These are phyloP conservation scores for Lineolata rhizophorae DNA, from an alignment of 495 filamentous ascomycete genomes.

Conservation along the genomic window DNA sequence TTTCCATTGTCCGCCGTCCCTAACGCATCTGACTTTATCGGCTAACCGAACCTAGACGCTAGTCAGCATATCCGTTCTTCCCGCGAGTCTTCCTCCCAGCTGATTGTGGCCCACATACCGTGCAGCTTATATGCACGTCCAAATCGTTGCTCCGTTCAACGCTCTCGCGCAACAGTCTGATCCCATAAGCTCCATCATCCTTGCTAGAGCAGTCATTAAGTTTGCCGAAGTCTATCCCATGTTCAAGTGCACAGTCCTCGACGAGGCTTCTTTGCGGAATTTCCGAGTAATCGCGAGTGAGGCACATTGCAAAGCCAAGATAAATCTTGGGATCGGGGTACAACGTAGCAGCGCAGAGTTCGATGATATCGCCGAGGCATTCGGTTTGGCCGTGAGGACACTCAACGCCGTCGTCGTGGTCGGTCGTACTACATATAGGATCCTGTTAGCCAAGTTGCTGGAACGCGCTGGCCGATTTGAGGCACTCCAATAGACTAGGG, in stretches of 20 bases:
- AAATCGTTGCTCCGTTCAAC: constrained; percentile 44
- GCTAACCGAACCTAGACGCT: constrained; percentile 30
- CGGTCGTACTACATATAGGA: constrained; percentile 9
- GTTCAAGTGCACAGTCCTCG: constrained; percentile 68
- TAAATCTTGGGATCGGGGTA: constrained; percentile 68
- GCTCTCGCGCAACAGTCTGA: constrained; percentile 53
- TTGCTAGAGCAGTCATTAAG: constrained; percentile 63
- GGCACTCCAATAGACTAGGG: neutral
- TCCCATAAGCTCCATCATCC: constrained; percentile 33
- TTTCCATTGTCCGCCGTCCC: constrained; percentile 60
- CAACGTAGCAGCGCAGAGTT: constrained; percentile 66
- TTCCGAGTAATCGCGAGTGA: constrained; percentile 42
- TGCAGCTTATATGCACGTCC: constrained; percentile 68
- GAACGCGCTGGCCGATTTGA: neutral
- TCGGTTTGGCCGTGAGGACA: constrained; percentile 83
- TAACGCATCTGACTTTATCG: constrained; percentile 58
- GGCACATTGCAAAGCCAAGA: constrained; percentile 78
- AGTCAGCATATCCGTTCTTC: neutral
- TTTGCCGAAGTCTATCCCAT: constrained; percentile 64
- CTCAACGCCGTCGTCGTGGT: constrained; percentile 35
- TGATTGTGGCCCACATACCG: constrained; percentile 28
- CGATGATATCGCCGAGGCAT: constrained; percentile 85
- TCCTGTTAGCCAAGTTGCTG: neutral
- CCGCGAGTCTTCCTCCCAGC: neutral
- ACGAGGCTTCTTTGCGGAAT: constrained; percentile 59